phyloP scores from a whole-genome alignment of 208 protist species.

The Spongospora subterranea region DNA sequence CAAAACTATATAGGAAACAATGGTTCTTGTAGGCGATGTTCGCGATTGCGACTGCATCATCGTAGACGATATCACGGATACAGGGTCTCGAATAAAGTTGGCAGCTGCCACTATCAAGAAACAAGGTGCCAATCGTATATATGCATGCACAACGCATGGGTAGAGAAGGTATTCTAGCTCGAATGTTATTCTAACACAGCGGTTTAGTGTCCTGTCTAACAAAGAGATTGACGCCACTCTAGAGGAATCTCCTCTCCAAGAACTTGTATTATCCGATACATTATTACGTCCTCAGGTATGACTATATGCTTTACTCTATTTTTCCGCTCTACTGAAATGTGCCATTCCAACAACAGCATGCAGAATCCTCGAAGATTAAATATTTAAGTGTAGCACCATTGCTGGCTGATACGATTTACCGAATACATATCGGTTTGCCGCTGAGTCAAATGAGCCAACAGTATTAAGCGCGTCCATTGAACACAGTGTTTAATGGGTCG shows the following conservation, averaged over 20 bases:
- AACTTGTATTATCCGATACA: slow-evolving; percentile 15
- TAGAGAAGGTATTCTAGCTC: background rate
- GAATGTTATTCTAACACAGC: background rate
- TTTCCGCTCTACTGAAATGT: background rate
- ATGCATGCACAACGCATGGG: slow-evolving; percentile 43
- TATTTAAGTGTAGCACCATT: slow-evolving; percentile 33
- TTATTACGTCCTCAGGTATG: background rate
- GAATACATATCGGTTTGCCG: background rate
- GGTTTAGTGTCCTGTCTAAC: background rate
- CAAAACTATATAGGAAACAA: background rate
- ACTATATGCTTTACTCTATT: background rate
- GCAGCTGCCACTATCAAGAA: slow-evolving; percentile 1
- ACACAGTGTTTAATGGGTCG: no score
- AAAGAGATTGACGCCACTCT: slow-evolving; percentile 8
- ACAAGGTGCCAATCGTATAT: slow-evolving; percentile 45
- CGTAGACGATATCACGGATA: slow-evolving; percentile 52
- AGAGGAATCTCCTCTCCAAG: background rate
- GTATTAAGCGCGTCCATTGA: no score
- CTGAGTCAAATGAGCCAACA: slow-evolving; percentile 18
- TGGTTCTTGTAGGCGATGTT: slow-evolving; percentile 42
- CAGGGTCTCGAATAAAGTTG: background rate
- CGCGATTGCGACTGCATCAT: slow-evolving; percentile 56
- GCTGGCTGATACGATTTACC: background rate
- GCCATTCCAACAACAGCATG: background rate
- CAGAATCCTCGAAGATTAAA: background rate